phyloP scores from a whole-genome alignment of 371 early-diverging fungal genomes.

The Blakeslea trispora region DNA sequence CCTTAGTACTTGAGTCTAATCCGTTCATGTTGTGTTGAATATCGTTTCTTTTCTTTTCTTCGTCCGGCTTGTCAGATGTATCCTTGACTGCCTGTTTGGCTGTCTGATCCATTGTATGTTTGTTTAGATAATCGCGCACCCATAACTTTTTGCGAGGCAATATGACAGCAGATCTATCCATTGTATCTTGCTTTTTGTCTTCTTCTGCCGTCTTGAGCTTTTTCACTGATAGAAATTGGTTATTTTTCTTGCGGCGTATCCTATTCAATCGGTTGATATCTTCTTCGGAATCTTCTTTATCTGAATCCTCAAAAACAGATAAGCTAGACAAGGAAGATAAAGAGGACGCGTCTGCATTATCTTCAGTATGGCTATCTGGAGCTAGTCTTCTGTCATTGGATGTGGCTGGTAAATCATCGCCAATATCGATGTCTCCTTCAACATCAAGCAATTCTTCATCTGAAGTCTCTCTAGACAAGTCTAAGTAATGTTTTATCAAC shows the following conservation, averaged over 20 bases:
- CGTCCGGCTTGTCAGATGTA: no score
- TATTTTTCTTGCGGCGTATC: not conserved
- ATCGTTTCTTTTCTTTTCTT: no score
- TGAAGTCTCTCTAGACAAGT: conserved; percentile 7
- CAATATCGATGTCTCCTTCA: conserved; percentile 31
- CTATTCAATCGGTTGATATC: not conserved
- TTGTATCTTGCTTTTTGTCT: no score
- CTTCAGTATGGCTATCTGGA: conserved; percentile 13
- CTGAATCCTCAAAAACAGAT: conserved; percentile 22
- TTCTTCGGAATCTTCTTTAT: conserved; percentile 11
- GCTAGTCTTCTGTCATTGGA: no score
- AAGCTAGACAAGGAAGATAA: conserved; percentile 26
- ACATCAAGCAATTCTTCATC: conserved; percentile 31
- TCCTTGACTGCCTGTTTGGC: not conserved
- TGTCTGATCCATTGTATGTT: not conserved
- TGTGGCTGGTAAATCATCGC: conserved; percentile 15
- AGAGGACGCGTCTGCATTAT: conserved; percentile 23
- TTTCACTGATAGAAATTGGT: not conserved
- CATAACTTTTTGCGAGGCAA: conserved; percentile 30
- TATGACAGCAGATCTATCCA: not conserved
- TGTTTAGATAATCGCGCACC: conserved; percentile 24
- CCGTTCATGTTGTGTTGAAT: no score
- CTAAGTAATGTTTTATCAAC: not conserved
- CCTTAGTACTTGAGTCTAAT: no score
- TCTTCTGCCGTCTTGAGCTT: not conserved